phyloP scores from a whole-genome alignment of 306 rosid species.

The Begonia fuchsioides region DNA sequence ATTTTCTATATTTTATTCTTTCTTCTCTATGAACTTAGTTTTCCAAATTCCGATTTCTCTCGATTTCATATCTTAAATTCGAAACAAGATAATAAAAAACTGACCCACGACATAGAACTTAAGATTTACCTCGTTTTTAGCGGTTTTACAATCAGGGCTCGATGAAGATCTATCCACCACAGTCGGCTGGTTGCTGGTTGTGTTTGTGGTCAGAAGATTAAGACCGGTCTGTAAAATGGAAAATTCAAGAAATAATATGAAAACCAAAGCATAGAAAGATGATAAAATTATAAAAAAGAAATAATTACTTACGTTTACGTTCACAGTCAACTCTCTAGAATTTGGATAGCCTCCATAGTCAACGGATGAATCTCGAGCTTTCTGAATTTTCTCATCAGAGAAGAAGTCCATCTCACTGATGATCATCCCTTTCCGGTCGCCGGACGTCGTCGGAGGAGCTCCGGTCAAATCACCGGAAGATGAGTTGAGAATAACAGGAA shows the following conservation, averaged over 20 bases:
- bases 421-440: conserved; percentile 17
- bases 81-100: neutral
- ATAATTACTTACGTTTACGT: too few species aligned
- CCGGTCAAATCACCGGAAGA: neutral
- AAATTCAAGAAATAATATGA: neutral
- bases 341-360: conserved; percentile 7
- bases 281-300: too few species aligned
- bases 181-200: too few species aligned
- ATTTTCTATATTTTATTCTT: too few species aligned
- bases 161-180: conserved; percentile 30
- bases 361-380: conserved; percentile 3
- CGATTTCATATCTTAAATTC: neutral
- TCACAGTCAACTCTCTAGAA: too few species aligned
- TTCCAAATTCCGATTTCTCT: too few species aligned
- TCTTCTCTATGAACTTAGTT: too few species aligned
- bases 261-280: neutral
- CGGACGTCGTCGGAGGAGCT: conserved; percentile 18
- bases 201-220: too few species aligned
- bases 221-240: conserved; percentile 40
- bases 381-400: conserved; percentile 1
- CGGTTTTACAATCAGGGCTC: conserved; percentile 20
- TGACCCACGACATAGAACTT: neutral
- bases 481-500: too few species aligned
- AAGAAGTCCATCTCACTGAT: conserved; percentile 38
- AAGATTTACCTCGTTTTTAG: conserved; percentile 35